Evolutionary conservation across 2,329 filamentous ascomycete species (phyloP).

Genomic region (Colletotrichum sp.): DNA sequence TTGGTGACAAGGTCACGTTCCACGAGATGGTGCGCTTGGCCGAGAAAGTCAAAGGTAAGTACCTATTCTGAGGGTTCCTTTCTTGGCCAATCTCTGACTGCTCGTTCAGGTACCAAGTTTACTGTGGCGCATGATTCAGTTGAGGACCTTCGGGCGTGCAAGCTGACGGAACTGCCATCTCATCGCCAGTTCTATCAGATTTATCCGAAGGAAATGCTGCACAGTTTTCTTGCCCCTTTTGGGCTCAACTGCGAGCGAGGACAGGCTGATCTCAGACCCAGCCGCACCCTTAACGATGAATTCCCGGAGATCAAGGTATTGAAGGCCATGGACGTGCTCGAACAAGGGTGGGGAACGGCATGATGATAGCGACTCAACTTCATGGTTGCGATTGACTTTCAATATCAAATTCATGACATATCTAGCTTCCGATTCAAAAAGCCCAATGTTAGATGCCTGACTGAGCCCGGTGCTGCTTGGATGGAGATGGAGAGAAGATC

Average conservation of each 20-base stretch:
- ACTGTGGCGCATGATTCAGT: neutral
- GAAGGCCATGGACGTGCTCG: neutral
- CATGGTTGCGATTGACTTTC: neutral
- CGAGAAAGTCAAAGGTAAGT: neutral
- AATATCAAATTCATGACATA: neutral
- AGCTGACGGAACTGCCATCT: neutral
- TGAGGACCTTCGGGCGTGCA: neutral
- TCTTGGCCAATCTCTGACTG: neutral
- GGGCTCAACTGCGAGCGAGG: neutral
- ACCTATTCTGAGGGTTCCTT: no score
- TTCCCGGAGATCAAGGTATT: neutral
- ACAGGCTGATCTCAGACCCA: neutral
- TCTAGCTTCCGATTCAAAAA: neutral
- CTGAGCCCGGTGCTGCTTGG: no score
- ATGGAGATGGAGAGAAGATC: neutral
- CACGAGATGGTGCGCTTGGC: slow-evolving; percentile 46
- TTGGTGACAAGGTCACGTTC: slow-evolving; percentile 46
- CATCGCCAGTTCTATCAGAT: slow-evolving; percentile 22
- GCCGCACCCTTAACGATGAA: neutral
- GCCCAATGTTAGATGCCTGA: neutral
- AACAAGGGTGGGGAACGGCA: neutral
- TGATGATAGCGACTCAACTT: neutral
- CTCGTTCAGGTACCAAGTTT: neutral
- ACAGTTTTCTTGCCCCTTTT: neutral
- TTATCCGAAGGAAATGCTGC: slow-evolving; percentile 17